These are phyloP conservation scores for Alternaria sp. DNA, from an alignment of 2,329 filamentous ascomycete genomes.

Conservation along the genomic window DNA sequence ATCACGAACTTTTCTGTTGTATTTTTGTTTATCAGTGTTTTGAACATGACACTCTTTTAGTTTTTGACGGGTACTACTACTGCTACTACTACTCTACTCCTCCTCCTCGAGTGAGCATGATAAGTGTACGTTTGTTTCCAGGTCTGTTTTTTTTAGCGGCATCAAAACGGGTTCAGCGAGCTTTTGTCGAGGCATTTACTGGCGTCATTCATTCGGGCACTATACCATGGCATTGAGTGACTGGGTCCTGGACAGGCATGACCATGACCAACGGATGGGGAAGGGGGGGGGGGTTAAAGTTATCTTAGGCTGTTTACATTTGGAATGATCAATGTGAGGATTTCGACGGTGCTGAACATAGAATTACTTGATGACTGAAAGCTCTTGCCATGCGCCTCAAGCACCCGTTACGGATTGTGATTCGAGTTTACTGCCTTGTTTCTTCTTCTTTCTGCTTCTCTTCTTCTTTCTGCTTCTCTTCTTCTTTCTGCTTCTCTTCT, in stretches of 20 bases:
- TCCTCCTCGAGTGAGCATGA: background rate
- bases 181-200: slow-evolving; percentile 26
- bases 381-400: background rate
- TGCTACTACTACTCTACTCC: too few relatives aligned
- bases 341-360: background rate
- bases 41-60: slow-evolving; percentile 14
- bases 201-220: slow-evolving; percentile 30
- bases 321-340: background rate
- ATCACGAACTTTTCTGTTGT: background rate
- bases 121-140: slow-evolving; percentile 3
- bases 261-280: background rate
- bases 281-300: background rate
- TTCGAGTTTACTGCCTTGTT: background rate
- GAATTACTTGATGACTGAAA: background rate
- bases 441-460: background rate
- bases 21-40: slow-evolving; percentile 1
- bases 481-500: background rate
- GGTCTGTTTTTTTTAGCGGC: slow-evolving; percentile 37
- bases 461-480: background rate
- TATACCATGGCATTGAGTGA: slow-evolving; percentile 31
- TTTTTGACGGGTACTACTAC: slow-evolving; percentile 11
- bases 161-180: slow-evolving; percentile 31
- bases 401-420: background rate
- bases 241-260: slow-evolving; percentile 6
- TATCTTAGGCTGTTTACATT: slow-evolving; percentile 2